Evolutionary conservation across 2,329 filamentous ascomycete genomes (phyloP).

Genomic region (Alternaria postmessia): DNA sequence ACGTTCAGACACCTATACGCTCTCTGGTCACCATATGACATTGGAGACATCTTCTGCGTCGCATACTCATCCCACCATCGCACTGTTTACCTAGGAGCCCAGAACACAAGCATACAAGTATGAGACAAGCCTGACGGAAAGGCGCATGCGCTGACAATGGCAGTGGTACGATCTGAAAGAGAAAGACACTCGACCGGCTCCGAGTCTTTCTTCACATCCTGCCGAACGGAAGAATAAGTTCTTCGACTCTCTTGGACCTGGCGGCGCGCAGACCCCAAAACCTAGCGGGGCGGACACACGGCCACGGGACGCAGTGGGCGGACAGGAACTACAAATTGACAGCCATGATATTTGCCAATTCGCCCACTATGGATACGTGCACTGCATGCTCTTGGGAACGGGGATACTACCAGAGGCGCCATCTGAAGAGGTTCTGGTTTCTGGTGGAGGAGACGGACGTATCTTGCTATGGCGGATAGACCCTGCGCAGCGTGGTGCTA

Average conservation of each 20-base stretch:
- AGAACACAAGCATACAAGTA: conserved; percentile 83
- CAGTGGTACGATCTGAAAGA: conserved; percentile 81
- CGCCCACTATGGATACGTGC: conserved; percentile 94
- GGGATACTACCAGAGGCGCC: conserved; percentile 75
- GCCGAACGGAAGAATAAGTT: conserved; percentile 83
- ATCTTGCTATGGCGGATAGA: conserved; percentile 91
- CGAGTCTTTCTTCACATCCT: conserved; percentile 73
- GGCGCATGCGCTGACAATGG: conserved; percentile 16
- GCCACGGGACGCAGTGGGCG: conserved; percentile 62
- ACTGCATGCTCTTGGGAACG: conserved; percentile 89
- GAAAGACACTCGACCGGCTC: conserved; percentile 65
- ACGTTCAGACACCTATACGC: conserved; percentile 82
- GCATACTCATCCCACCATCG: conserved; percentile 81
- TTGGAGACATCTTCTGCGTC: conserved; percentile 96
- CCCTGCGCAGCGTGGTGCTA: conserved; percentile 65
- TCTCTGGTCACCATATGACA: conserved; percentile 91
- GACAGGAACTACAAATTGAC: conserved; percentile 80
- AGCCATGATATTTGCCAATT: conserved; percentile 83
- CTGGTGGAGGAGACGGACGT: conserved; percentile 90
- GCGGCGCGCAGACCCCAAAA: conserved; percentile 79
- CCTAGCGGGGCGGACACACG: conserved; percentile 65
- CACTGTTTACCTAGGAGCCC: conserved; percentile 88
- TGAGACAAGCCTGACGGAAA: neutral
- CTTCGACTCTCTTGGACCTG: conserved; percentile 89
- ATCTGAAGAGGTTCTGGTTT: conserved; percentile 81